phyloP scores from a whole-genome alignment of 2,329 filamentous ascomycete genomes.

The Fusarium austroafricanum region DNA sequence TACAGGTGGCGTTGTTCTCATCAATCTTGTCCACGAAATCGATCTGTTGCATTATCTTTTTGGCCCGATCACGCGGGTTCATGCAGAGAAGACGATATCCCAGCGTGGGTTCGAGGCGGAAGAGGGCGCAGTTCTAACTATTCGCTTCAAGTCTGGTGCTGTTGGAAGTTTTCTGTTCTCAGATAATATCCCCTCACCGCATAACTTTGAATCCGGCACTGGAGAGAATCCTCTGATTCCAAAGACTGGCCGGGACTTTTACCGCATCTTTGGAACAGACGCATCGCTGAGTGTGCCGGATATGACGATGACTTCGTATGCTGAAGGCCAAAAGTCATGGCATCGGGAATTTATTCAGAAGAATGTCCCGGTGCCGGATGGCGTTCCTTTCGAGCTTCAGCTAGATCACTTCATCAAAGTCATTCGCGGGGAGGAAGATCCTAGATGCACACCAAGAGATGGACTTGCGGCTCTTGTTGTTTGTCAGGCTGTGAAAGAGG shows the following conservation, averaged over 20 bases:
- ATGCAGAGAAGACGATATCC: conserved; percentile 59
- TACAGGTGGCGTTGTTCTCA: conserved; percentile 62
- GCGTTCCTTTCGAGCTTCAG: conserved; percentile 63
- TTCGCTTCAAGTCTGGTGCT: conserved; percentile 64
- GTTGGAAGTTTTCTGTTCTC: conserved; percentile 68
- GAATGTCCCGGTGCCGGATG: conserved; percentile 33
- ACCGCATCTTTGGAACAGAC: conserved; percentile 65
- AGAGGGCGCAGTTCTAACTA: conserved; percentile 65
- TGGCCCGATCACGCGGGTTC: conserved; percentile 62
- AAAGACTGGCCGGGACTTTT: conserved; percentile 57
- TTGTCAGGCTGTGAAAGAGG: conserved; percentile 62
- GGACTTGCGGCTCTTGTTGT: conserved; percentile 64
- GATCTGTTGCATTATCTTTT: conserved; percentile 68
- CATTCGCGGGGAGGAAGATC: conserved; percentile 54
- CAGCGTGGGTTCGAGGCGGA: conserved; percentile 62
- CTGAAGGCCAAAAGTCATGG: conserved; percentile 56
- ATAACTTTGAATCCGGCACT: conserved; percentile 68
- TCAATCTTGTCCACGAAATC: conserved; percentile 71
- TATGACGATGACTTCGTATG: conserved; percentile 62
- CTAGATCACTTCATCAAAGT: conserved; percentile 63
- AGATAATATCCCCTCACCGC: conserved; percentile 62
- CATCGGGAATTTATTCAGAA: conserved; percentile 50
- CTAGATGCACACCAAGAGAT: conserved; percentile 61
- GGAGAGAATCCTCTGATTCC: conserved; percentile 68
- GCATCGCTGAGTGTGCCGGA: conserved; percentile 66